These are phyloP conservation scores for Entomortierella beljakovae DNA, from an alignment of 192 early-diverging fungal genomes.

Conservation along the genomic window DNA sequence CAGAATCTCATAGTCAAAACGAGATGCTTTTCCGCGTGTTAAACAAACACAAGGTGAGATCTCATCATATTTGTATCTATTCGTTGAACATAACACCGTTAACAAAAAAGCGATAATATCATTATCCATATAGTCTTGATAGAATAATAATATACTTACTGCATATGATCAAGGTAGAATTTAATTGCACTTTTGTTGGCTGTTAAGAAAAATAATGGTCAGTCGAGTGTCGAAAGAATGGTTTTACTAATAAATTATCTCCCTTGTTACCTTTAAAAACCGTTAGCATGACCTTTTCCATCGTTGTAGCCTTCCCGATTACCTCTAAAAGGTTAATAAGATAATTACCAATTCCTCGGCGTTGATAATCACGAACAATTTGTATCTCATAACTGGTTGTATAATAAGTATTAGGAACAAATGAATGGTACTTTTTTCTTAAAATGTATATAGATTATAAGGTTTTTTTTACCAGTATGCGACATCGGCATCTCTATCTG, in stretches of 20 bases:
- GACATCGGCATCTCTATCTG: constrained; percentile 62
- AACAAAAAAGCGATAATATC: not conserved
- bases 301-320: constrained; percentile 60
- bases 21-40: constrained; percentile 58
- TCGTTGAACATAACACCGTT: not conserved
- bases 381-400: constrained; percentile 74
- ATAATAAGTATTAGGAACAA: not conserved
- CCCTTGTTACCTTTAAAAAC: constrained; percentile 78
- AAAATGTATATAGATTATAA: not conserved
- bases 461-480: constrained; percentile 69
- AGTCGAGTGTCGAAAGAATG: not conserved
- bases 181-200: constrained; percentile 68
- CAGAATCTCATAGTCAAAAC: constrained; percentile 76
- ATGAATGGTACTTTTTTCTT: not conserved
- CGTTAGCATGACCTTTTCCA: constrained; percentile 76
- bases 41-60: constrained; percentile 72
- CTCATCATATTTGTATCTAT: constrained; percentile 69
- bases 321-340: constrained; percentile 65
- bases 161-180: constrained; percentile 68
- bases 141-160: constrained; percentile 51
- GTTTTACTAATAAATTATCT: not conserved
- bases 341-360: constrained; percentile 66
- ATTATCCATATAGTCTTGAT: not conserved
- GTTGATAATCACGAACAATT: constrained; percentile 53
- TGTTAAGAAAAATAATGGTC: constrained; percentile 1